A percentile compares a stretch with the other conserved stretches of the same genome.
Conservation (phyloP, 2,329 filamentous ascomycete genomes). For the Diaporthe australafricana region DNA sequence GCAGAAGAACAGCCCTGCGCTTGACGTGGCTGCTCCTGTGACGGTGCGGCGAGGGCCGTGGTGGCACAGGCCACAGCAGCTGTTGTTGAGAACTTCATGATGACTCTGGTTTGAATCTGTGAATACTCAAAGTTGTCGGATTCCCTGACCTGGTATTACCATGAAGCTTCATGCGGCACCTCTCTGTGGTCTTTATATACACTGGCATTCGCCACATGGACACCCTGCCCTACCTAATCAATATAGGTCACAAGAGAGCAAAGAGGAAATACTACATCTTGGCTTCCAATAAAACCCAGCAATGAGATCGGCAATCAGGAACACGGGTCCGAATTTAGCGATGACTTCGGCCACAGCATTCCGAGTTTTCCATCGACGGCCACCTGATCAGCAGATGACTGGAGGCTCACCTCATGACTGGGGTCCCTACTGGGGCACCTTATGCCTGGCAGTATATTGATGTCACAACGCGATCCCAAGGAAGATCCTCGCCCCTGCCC, state of each 20-base stretch:
- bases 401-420: background rate
- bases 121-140: background rate
- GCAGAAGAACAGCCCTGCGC: constrained; percentile 48
- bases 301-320: constrained; percentile 47
- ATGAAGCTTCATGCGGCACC: background rate
- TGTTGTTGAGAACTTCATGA: constrained; percentile 52
- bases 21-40: constrained; percentile 45
- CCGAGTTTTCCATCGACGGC: constrained; percentile 39
- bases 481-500: background rate
- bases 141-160: background rate
- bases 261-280: background rate
- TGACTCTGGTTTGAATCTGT: constrained; percentile 34
- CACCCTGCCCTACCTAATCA: background rate
- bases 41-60: constrained; percentile 46
- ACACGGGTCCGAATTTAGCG: constrained; percentile 47
- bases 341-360: constrained; percentile 44
- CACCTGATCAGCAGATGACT: background rate
- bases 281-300: constrained; percentile 24
- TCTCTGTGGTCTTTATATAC: background rate
- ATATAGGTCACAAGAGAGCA: background rate
- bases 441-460: background rate
- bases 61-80: constrained; percentile 50
- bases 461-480: background rate
- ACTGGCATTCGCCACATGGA: background rate
- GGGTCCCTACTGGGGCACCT: background rate